Evolutionary conservation across 2,329 filamentous ascomycete species (phyloP).

Genomic region (Ophiostoma triangulosporum): DNA sequence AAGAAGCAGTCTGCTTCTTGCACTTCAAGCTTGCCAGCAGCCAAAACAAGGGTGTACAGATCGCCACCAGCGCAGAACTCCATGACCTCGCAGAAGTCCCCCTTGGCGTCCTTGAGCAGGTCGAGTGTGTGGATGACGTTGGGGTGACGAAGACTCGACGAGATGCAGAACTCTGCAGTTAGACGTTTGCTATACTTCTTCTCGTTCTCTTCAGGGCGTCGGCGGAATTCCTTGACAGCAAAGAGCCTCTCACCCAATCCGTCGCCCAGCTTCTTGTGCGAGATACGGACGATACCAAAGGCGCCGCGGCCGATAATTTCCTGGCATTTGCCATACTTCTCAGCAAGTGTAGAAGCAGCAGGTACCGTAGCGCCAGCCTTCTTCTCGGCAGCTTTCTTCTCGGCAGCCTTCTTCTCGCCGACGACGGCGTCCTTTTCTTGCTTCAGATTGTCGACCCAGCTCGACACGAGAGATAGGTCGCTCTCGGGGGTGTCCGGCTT

Average conservation of each 20-base stretch:
- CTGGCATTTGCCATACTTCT: constrained; percentile 98
- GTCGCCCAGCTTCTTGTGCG: constrained; percentile 82
- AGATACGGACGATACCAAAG: constrained; percentile 94
- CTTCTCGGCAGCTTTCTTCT: constrained; percentile 34
- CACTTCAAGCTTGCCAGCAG: constrained; percentile 83
- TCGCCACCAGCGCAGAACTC: constrained; percentile 97
- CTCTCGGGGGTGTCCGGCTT: constrained; percentile 65
- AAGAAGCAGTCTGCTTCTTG: constrained; percentile 95
- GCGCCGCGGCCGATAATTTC: constrained; percentile 92
- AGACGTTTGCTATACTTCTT: constrained; percentile 97
- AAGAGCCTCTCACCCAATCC: constrained; percentile 79
- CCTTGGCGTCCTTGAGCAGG: constrained; percentile 87
- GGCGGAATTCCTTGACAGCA: constrained; percentile 95
- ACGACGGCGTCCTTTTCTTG: constrained; percentile 69
- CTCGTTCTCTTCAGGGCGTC: constrained; percentile 82
- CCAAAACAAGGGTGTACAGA: constrained; percentile 82
- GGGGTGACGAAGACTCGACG: constrained; percentile 86
- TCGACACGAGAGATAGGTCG: constrained; percentile 84
- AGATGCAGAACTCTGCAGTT: constrained; percentile 97
- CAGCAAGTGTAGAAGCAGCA: constrained; percentile 54
- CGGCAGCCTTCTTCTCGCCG: constrained; percentile 42
- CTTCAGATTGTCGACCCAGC: constrained; percentile 88
- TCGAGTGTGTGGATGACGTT: constrained; percentile 98
- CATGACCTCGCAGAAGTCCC: constrained; percentile 98
- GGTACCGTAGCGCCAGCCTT: background rate